Conservation (phyloP, 1,284 basidiomycete genomes). For the Malassezia obtusa region DNA sequence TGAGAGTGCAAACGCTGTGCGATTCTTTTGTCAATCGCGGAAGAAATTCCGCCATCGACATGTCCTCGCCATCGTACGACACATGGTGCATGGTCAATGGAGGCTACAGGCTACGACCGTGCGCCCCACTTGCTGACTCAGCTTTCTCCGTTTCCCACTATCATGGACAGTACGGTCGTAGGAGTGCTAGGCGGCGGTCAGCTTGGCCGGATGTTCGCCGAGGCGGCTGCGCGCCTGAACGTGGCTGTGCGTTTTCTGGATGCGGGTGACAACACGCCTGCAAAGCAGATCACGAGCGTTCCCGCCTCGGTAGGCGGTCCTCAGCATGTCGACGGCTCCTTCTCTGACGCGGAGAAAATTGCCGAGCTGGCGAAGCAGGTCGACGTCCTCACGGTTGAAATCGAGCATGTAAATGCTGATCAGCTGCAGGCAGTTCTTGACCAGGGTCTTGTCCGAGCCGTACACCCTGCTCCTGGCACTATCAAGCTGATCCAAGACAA, state of each 20-base stretch:
- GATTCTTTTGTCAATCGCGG: not conserved
- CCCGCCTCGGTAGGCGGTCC: slow-evolving; percentile 17
- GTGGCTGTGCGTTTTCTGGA: slow-evolving; percentile 82
- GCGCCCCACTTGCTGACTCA: not conserved
- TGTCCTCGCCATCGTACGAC: slow-evolving; percentile 7
- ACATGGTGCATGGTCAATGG: slow-evolving; percentile 5
- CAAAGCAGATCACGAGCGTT: slow-evolving; percentile 65
- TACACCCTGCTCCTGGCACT: slow-evolving; percentile 76
- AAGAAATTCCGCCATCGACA: not conserved
- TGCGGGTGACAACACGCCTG: slow-evolving; percentile 66
- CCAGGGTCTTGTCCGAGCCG: slow-evolving; percentile 47
- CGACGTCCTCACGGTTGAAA: slow-evolving; percentile 88
- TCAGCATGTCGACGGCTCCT: slow-evolving; percentile 77
- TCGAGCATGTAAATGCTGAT: slow-evolving; percentile 83
- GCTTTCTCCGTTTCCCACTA: not conserved
- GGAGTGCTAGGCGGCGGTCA: slow-evolving; percentile 70
- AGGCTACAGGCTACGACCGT: not conserved
- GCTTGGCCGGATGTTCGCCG: slow-evolving; percentile 91
- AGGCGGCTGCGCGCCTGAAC: slow-evolving; percentile 78
- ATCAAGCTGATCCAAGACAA: slow-evolving; percentile 93
- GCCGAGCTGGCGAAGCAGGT: slow-evolving; percentile 67
- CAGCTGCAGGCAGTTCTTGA: slow-evolving; percentile 55
- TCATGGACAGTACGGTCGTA: slow-evolving; percentile 20
- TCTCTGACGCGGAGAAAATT: slow-evolving; percentile 72
- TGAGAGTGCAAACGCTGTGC: not conserved